Base-by-base conservation (phyloP, 2,329 filamentous ascomycete species). In the Mycosphaerelloides madeirae region DNA sequence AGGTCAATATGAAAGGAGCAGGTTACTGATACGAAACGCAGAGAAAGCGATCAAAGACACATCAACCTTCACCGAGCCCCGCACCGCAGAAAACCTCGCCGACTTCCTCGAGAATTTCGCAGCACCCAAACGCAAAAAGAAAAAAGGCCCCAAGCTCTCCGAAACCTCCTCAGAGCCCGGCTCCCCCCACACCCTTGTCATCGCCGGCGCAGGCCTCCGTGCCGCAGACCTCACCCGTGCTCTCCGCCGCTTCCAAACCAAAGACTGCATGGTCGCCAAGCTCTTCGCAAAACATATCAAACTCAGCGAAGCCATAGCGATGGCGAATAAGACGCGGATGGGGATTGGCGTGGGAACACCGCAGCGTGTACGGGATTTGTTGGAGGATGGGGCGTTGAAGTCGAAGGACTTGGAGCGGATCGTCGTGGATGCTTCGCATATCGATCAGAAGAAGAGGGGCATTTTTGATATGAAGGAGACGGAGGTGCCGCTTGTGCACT, bases 211-310 rank as follows among this genome's bases (percentile, higher is more conserved):
- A 5, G 93, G 88, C 0, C 73, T 96, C 44, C 77, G 93, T 59
- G 89, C 93, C 3, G 89, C 91, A 13, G 87, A 97, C 61, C 69
- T 96, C 36, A 83, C 85, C 20, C 85, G 86, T 58, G 77, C 81
- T 2, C 72, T 95, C 52, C 79, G 88, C 37, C 81, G 82, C 53
- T 91, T 93, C 57, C 86, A 90, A 62, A 83, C 77, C 41, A 88
- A 93, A 64, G 81, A 87, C 7, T 81, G 78, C 38, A 77, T 80
- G 35, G 83, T 98, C 1, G 85, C 87, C 2, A 98, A 98, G 67
- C 73, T 98, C 63, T 98, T 98, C 66, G 91, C 93, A 25, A 98
- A 98, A 67, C 93, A 98, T 66, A 95, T 98, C 73, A 98, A 98
- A 69, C 69, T 98, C 9, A 80, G 87, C 41, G 91, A 97, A 58